Evolutionary conservation across 495 filamentous ascomycete species (phyloP), one percentile per base, ranked within the genome.

Genomic region (Neurospora sp.): DNA sequence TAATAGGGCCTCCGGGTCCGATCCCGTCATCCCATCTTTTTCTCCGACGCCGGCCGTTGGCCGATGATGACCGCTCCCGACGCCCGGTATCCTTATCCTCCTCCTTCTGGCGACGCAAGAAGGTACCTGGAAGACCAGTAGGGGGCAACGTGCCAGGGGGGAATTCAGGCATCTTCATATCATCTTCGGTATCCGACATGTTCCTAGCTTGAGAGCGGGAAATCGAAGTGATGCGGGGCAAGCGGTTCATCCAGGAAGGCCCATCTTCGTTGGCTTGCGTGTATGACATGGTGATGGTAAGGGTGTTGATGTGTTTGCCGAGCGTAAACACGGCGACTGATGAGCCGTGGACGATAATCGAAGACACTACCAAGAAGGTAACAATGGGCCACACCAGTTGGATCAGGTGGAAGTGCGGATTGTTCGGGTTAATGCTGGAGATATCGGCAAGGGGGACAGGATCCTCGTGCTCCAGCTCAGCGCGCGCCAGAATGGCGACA

Each of bases 281-380:
- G 83, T 97, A 98, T 0, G 96, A 98, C 86, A 98, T 91, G 14
- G 96, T 97, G 69, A 99, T 87, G 12, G 93, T 93, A 73, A 99
- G 85, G 3, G 96, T 98, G 82, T 99, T 98, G 86, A 99, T 98
- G 68, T 91, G 96, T 80, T 98, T 99, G 69, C 96, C 96, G 8
- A 99, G 88, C 0, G 96, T 98, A 78, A 99, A 99, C 14, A 99
- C 96, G 9, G 96, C 96, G 79, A 99, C 93, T 0, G 96, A 99
- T 38, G 95, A 98, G 8, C 96, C 96, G 79, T 99, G 96, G 5
- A 99, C 94, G 70, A 98, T 79, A 74, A 99, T 99, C 18, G 96
- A 98, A 6, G 91, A 86, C 47, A 99, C 92, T 69, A 99, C 94
- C 77, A 99, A 85, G 83, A 98, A 99, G 0, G 92, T 91, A 0